A percentile compares a stretch with the other conserved stretches of the same genome.
Conservation (phyloP, 495 filamentous ascomycete species). For the Lepraria neglecta region DNA sequence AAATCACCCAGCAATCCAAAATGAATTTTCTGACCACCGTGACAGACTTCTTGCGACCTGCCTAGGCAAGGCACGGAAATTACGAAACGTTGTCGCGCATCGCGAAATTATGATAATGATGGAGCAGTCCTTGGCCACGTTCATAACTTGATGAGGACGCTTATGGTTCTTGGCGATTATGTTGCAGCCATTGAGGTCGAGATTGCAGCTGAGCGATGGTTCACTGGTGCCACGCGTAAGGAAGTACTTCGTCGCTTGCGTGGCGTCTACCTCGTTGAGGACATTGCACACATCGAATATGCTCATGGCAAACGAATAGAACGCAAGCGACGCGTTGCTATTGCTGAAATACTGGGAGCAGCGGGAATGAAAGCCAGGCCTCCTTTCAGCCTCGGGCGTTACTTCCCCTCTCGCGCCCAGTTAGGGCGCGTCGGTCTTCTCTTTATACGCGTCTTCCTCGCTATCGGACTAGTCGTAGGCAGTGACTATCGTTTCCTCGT, state of each 20-base stretch:
- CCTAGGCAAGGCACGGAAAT: background rate
- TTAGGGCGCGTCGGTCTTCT: no score
- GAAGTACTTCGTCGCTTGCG: background rate
- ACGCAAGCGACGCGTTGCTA: background rate
- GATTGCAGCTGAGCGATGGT: conserved; percentile 5
- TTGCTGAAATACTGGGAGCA: background rate
- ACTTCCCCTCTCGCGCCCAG: no score
- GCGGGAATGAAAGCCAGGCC: background rate
- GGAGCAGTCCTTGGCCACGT: background rate
- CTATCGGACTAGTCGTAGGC: no score
- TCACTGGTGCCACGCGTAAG: background rate
- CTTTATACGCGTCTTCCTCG: no score
- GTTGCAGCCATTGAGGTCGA: background rate
- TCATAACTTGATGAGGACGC: background rate
- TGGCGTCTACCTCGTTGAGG: background rate
- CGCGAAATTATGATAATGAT: background rate
- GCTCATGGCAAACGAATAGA: background rate
- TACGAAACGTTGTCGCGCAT: conserved; percentile 6
- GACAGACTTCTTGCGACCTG: background rate
- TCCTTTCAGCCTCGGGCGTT: no score
- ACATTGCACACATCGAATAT: background rate
- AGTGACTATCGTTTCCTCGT: no score
- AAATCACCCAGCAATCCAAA: background rate
- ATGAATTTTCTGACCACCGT: background rate
- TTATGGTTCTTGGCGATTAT: background rate